phyloP scores from a whole-genome alignment of 2,329 filamentous ascomycete species.

The Mariannaea elegans region DNA sequence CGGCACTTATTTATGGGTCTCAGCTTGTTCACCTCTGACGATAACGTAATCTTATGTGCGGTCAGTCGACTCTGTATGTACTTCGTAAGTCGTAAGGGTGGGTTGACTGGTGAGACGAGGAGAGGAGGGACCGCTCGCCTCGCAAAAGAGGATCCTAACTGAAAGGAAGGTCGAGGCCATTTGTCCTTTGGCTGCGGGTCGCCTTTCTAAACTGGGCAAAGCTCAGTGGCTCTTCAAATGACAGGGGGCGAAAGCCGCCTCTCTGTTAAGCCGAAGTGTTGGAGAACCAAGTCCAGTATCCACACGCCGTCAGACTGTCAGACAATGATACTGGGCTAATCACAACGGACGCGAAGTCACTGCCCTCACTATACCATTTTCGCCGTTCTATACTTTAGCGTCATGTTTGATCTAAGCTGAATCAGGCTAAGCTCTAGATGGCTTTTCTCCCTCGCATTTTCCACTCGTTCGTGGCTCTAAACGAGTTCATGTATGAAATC shows the following conservation, averaged over 20 bases:
- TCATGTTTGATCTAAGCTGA: background rate
- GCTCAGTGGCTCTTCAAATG: background rate
- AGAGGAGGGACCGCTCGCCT: background rate
- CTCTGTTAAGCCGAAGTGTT: no score
- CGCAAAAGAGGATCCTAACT: background rate
- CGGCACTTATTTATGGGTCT: background rate
- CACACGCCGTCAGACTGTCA: background rate
- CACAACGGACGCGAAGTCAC: background rate
- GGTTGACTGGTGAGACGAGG: background rate
- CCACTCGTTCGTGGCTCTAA: background rate
- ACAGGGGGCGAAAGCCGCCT: background rate
- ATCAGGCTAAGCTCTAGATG: background rate
- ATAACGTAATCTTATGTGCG: background rate
- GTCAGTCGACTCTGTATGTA: no score
- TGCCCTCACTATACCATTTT: background rate
- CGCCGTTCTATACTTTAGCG: background rate
- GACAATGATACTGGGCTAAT: background rate
- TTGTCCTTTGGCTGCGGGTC: background rate
- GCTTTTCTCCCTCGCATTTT: background rate
- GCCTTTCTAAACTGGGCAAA: background rate
- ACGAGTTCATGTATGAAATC: background rate
- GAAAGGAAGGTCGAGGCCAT: background rate
- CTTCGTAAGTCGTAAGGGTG: background rate
- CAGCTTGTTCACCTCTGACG: background rate
- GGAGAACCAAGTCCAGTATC: background rate